Base-by-base conservation (phyloP, 2,329 filamentous ascomycete species). In the Apiospora marii region DNA sequence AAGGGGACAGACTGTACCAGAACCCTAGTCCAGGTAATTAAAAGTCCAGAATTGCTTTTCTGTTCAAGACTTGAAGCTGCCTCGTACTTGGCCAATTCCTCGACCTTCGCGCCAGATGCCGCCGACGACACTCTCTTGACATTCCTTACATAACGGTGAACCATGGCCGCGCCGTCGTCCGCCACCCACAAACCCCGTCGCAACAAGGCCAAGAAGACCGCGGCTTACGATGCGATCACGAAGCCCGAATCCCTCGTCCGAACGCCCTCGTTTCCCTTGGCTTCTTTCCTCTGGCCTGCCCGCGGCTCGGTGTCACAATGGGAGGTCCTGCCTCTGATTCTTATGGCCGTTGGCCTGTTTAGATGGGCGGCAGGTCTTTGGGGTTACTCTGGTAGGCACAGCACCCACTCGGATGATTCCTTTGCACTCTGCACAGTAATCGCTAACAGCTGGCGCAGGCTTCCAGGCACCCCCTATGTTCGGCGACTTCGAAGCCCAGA, bases 401-500 rank as follows among this genome's bases (percentile, higher is more conserved):
- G 2, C 46, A 44, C 24, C 27, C 46, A 44, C 24, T 44, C 34
- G 51, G 2, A 70, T 64, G 71, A 51, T 69, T 61, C 22, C 22
- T 22, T 12, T 27, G 68, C 46, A 24, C 19, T 70, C 67, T 44
- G 51, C 58, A 64, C 53, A 46, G 58, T 72, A n/a, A 75, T 71
- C 24, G 69, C 74, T 41, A 67, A 68, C 43, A 53, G 64, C 48
- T 34, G 19, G 30, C 72, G 4, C 74, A 95, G 93, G 96, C 72
- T 93, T 92, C 79, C 86, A 92, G 73, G 90, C 90, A 73, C 95
- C 95, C 48, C 96, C 96, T 7, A 95, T 98, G 91, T 93, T 95
- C 80, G 96, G 96, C 76, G 96, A 99, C 83, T 99, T 98, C 84
- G 96, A 99, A 85, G 96, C 97, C 4, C 96, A 99, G 82, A 87